Conservation (phyloP, 768 basidiomycete species). For the Aureoboletus auriporus region DNA sequence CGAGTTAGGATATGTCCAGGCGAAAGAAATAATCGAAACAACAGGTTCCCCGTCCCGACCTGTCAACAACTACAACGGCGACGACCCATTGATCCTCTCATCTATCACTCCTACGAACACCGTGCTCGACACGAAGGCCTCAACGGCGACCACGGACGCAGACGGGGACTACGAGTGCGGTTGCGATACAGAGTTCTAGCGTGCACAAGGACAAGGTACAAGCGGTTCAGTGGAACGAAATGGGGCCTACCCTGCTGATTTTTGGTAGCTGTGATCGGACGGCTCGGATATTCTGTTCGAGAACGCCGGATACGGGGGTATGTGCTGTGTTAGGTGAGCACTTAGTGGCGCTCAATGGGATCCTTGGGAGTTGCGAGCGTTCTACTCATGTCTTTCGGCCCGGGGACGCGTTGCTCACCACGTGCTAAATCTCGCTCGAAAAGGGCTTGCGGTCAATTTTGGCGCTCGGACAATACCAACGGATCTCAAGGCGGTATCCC, state of each 20-base stretch:
- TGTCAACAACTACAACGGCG: no score
- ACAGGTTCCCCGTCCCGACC: no score
- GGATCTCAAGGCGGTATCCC: conserved; percentile 57
- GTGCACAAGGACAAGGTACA: conserved; percentile 94
- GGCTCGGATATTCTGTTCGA: conserved; percentile 89
- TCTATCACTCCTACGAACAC: no score
- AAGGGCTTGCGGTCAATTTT: conserved; percentile 92
- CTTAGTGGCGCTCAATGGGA: conserved; percentile 96
- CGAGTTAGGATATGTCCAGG: no score
- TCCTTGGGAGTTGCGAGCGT: conserved; percentile 84
- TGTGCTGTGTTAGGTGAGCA: conserved; percentile 87
- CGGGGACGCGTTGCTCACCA: not conserved
- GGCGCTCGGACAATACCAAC: conserved; percentile 83
- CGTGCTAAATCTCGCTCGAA: conserved; percentile 81
- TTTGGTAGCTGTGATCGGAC: conserved; percentile 95
- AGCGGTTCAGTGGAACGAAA: conserved; percentile 91
- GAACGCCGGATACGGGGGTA: conserved; percentile 77
- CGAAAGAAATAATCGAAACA: no score
- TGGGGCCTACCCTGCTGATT: conserved; percentile 83
- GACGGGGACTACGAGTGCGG: conserved; percentile 39
- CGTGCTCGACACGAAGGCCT: no score
- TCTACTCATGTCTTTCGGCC: conserved; percentile 48
- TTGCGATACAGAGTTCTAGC: conserved; percentile 80
- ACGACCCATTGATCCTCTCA: no score
- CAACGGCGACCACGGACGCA: conserved; percentile 41